Evolutionary conservation across 2,329 filamentous ascomycete species (phyloP), one percentile per base, ranked within the genome.

Genomic region (Eurotiales sp.): DNA sequence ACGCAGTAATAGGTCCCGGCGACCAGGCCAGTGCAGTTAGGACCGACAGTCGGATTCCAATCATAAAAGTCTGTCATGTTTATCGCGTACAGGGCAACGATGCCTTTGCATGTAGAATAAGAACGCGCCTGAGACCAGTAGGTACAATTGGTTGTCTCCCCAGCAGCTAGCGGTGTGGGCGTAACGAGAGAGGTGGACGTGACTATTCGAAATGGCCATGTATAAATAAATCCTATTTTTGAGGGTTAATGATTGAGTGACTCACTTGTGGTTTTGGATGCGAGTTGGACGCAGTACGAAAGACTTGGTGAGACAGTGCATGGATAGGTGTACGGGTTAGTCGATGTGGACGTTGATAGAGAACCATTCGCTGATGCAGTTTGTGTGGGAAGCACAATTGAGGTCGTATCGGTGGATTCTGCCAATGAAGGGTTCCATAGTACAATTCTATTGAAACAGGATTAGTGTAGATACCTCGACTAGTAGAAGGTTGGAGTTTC

Each of bases 41-140:
- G 50, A 14, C 59, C 56, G 19, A 64, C 55, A 15, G 49, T 56
- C 1, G 67, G 64, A 39, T 70, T 69, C 29, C 55, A 55, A 3
- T 22, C 29, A 29, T 58, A 46, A 17, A 46, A 36, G 4, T 46
- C 17, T 1, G 27, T 22, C 2, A 12, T 14, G 1, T 32, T 30
- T 3, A 46, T 10, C n/a, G 8, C 17, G 6, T 14, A 46, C 3
- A 21, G 12, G 10, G 3, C 3, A 3, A 36, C n/a, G 15, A 46
- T 25, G 36, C 29, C 14, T 11, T 46, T 15, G 8, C 43, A 46
- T 22, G 43, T 46, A 19, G 34, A 17, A 8, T 21, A 46, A 3
- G 17, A 37, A 11, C 25, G 5, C 19, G 43, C 10, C 14, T 15
- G 15, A 46, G 11, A 36, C 43, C 43, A 46, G 12, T 19, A 4